Evolutionary conservation across 2,329 filamentous ascomycete genomes (phyloP).

Genomic region (Purpureocillium takamizusanense): DNA sequence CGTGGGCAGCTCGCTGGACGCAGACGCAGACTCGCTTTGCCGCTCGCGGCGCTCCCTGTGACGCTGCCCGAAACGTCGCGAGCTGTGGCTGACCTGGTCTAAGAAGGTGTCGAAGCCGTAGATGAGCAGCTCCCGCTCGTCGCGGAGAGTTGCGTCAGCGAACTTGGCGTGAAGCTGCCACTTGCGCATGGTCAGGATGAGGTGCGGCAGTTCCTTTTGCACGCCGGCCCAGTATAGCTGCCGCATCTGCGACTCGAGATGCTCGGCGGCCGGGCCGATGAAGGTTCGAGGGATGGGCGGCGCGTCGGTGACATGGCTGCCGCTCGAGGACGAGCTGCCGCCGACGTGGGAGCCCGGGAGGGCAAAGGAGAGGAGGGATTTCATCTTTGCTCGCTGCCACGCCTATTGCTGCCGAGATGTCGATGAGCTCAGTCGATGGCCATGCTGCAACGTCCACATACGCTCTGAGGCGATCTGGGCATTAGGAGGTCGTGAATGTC

Average conservation of each 20-base stretch:
- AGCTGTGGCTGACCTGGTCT: slow-evolving; percentile 22
- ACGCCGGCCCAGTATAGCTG: slow-evolving; percentile 28
- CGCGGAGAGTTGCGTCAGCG: slow-evolving; percentile 8
- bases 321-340: background rate
- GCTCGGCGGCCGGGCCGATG: slow-evolving; percentile 3
- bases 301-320: slow-evolving; percentile 4
- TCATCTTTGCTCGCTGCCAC: slow-evolving; percentile 13
- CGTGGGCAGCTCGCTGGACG: slow-evolving; percentile 3
- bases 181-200: slow-evolving; percentile 21
- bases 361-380: background rate
- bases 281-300: background rate
- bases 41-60: slow-evolving; percentile 6
- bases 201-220: slow-evolving; percentile 21
- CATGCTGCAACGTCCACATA: too few species aligned
- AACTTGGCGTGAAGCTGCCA: slow-evolving; percentile 18
- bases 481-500: too few species aligned
- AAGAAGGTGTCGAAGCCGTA: slow-evolving; percentile 30
- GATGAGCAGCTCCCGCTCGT: slow-evolving; percentile 19
- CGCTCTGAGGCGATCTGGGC: too few species aligned
- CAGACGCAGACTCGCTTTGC: background rate
- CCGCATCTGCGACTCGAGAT: slow-evolving; percentile 4
- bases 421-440: slow-evolving; percentile 12
- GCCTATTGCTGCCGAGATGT: slow-evolving; percentile 18
- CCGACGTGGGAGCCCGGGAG: background rate
- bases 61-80: slow-evolving; percentile 17